These are phyloP conservation scores for Pestalotiopsis fici DNA, from an alignment of 2,329 filamentous ascomycete genomes.

Conservation along the genomic window DNA sequence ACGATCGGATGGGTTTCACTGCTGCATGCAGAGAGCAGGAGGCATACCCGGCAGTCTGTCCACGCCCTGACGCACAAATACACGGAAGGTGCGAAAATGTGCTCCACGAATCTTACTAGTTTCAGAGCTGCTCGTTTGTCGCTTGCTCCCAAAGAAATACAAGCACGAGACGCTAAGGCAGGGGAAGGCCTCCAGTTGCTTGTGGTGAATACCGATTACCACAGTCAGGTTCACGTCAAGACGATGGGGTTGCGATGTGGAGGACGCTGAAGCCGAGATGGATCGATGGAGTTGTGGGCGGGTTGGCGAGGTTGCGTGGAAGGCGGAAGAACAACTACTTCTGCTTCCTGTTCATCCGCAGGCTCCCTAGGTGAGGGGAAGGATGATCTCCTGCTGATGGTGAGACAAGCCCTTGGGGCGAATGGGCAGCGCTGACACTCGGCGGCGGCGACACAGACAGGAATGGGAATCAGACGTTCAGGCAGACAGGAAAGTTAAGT, in stretches of 20 bases:
- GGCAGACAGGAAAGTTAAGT: not conserved
- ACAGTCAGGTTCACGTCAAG: not conserved
- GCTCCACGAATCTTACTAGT: not conserved
- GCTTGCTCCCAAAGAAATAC: not conserved
- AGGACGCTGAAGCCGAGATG: not conserved
- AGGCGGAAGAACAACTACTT: not conserved
- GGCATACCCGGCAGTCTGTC: not conserved
- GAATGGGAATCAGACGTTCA: not conserved
- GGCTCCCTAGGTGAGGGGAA: not conserved
- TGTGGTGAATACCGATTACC: not conserved
- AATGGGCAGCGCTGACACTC: not conserved
- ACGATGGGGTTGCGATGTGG: not conserved
- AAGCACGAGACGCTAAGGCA: not conserved
- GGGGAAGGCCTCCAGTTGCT: not conserved
- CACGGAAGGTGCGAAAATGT: slow-evolving; percentile 5
- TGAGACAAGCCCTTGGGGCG: slow-evolving; percentile 9
- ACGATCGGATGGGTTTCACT: slow-evolving; percentile 1
- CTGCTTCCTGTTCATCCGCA: not conserved
- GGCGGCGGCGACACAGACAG: not conserved
- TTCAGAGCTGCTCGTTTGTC: not conserved
- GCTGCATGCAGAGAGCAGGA: not conserved
- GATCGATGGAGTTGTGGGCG: not conserved
- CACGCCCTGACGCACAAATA: slow-evolving; percentile 1
- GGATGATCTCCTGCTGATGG: slow-evolving; percentile 10
- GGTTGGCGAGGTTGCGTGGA: not conserved